Conservation (phyloP, 2,329 filamentous ascomycete genomes). For the Xylogone sp. region DNA sequence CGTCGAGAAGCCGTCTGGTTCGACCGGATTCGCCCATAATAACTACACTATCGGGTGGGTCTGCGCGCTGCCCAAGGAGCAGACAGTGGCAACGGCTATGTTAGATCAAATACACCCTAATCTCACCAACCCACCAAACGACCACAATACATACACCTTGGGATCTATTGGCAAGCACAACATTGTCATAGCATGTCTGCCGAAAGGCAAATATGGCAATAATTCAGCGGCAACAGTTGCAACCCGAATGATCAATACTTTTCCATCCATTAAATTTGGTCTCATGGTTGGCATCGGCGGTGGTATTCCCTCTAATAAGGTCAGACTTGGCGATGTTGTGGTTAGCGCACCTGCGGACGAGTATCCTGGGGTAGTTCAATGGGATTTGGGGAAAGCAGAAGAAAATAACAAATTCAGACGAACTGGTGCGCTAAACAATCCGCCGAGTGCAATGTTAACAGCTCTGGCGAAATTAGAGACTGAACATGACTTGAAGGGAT, state of each 20-base stretch:
- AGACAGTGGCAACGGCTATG: conserved; percentile 12
- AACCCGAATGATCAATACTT: conserved; percentile 26
- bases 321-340: conserved; percentile 3
- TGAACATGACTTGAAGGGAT: conserved; percentile 2
- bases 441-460: conserved; percentile 1
- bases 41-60: conserved; percentile 19
- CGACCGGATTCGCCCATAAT: conserved; percentile 1
- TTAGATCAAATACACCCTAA: conserved; percentile 13
- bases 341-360: conserved; percentile 1
- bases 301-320: neutral
- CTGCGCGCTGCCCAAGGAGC: conserved; percentile 15
- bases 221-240: conserved; percentile 28
- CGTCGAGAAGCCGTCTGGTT: too few relatives aligned
- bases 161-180: conserved; percentile 28
- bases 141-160: conserved; percentile 21
- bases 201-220: conserved; percentile 28
- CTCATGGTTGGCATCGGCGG: conserved; percentile 17
- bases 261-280: conserved; percentile 30
- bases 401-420: neutral
- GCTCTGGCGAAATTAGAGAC: conserved; percentile 4
- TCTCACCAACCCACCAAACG: conserved; percentile 2
- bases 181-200: conserved; percentile 29
- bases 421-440: conserved; percentile 5
- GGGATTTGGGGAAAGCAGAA: conserved; percentile 1
- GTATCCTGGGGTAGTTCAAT: neutral